phyloP scores from a whole-genome alignment of 2,329 filamentous ascomycete species.

The Sphaerostilbella broomeana region DNA sequence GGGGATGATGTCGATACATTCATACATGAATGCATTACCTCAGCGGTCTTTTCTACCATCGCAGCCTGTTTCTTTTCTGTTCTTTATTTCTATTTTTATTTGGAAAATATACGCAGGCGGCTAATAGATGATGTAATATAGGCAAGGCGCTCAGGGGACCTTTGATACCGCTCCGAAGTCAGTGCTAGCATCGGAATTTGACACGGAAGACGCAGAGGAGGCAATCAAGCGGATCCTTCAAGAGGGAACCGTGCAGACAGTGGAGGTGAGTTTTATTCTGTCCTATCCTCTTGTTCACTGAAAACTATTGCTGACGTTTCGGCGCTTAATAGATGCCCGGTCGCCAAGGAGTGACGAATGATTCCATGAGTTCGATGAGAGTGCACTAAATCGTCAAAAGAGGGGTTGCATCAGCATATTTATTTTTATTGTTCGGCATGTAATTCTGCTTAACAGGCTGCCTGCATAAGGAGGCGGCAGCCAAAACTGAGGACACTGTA shows the following conservation, averaged over 20 bases:
- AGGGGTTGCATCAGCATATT: no score
- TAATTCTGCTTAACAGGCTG: no score
- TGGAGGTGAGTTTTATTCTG: conserved; percentile 36
- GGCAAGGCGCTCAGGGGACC: conserved; percentile 79
- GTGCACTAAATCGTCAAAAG: conserved; percentile 31
- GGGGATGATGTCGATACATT: no score
- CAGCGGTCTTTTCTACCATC: no score
- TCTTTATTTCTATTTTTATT: no score
- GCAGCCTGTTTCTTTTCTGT: no score
- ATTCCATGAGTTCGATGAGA: conserved; percentile 39
- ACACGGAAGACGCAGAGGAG: conserved; percentile 70
- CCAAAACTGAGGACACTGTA: no score
- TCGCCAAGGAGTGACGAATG: conserved; percentile 48
- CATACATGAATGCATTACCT: no score
- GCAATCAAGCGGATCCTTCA: conserved; percentile 76
- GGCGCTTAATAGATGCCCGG: conserved; percentile 38
- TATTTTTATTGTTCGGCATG: not conserved
- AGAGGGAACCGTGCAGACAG: conserved; percentile 62
- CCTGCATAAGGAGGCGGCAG: no score
- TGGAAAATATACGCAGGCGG: not conserved
- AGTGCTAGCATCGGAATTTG: conserved; percentile 79
- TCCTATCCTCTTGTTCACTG: not conserved
- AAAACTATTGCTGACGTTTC: conserved; percentile 5
- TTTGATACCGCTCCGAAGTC: conserved; percentile 69
- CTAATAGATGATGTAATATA: conserved; percentile 30